These are phyloP conservation scores for Novymonas esmeraldas DNA, from an alignment of 208 protist genomes.

Conservation along the genomic window DNA sequence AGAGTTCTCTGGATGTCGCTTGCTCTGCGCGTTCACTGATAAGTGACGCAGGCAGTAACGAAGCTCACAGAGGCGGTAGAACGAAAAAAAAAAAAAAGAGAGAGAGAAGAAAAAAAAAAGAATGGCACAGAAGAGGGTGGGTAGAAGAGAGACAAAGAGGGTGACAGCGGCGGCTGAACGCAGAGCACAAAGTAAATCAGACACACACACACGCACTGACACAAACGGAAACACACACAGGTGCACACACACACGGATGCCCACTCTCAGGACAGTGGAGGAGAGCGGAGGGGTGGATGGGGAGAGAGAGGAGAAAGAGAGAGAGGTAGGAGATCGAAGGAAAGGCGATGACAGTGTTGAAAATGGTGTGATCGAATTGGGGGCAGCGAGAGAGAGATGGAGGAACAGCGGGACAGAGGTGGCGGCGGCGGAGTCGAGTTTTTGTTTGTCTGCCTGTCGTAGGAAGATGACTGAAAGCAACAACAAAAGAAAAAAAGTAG, in stretches of 20 bases:
- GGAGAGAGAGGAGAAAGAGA: neutral
- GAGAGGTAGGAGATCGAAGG: neutral
- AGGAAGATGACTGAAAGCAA: too few species aligned
- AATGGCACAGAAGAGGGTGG: constrained; percentile 6
- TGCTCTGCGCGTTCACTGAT: neutral
- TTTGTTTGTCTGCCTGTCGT: too few species aligned
- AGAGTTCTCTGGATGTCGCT: too few species aligned
- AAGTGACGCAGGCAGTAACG: neutral
- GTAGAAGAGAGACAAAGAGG: constrained; percentile 6
- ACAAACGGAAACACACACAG: too few species aligned
- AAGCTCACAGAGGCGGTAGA: neutral
- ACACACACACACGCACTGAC: too few species aligned
- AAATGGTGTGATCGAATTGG: too few species aligned
- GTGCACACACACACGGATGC: too few species aligned
- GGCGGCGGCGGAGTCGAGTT: too few species aligned
- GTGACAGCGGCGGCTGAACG: neutral
- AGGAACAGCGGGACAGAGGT: too few species aligned
- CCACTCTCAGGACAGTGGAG: too few species aligned
- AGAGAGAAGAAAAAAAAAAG: constrained; percentile 1
- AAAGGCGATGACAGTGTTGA: neutral
- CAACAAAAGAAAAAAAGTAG: neutral
- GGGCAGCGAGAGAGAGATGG: too few species aligned
- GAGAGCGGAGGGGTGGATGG: too few species aligned
- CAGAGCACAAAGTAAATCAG: neutral
- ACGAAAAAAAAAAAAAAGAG: neutral